Evolutionary conservation across 345 rosid genomes (phyloP), one percentile per base, ranked within the genome.

Genomic region (Mallotus nudiflorus): DNA sequence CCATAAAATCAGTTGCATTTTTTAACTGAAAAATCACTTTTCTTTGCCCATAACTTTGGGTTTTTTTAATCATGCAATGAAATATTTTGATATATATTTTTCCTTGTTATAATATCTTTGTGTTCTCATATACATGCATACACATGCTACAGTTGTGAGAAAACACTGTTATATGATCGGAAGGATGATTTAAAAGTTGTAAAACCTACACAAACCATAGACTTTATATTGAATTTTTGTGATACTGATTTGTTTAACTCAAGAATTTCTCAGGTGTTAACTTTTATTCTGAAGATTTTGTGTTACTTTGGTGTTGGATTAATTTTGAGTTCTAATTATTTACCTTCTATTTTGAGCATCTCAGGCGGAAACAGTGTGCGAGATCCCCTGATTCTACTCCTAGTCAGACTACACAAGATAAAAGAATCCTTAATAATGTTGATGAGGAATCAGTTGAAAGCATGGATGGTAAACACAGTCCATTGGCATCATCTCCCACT

Each of bases 381-480:
- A 69, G 75, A 49, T 87, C 98, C 39, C 78, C 89, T 67, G 77
- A 48, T 50, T 48, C 10, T 60, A 83, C 86, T 71, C 86, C 86
- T 69, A 71, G 75, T 72, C 83, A 27, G 62, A 81, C 81, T 80
- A 69, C 78, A 54, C 81, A 19, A 73, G 84, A 74, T 50, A 79
- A 75, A 72, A 84, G 73, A 73, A 65, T 67, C 62, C 69, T 37
- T 69, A 84, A 78, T 75, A 69, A 83, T 56, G 78, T 68, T 67
- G 85, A 80, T 65, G 90, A 85, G 72, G 85, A 77, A 67, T 82
- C 91, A 44, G 73, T 77, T 75, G 89, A 86, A 80, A 92, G 89
- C 80, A 77, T 82, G 75, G 90, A 78, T 70, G 81, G 75, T 69
- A 87, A 83, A 70, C 78, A 25, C 59, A 82, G 85, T 71, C 79